A percentile compares a stretch with the other conserved stretches of the same genome.
Conservation (phyloP, 345 rosid genomes). For the Microthlaspi erraticum region DNA sequence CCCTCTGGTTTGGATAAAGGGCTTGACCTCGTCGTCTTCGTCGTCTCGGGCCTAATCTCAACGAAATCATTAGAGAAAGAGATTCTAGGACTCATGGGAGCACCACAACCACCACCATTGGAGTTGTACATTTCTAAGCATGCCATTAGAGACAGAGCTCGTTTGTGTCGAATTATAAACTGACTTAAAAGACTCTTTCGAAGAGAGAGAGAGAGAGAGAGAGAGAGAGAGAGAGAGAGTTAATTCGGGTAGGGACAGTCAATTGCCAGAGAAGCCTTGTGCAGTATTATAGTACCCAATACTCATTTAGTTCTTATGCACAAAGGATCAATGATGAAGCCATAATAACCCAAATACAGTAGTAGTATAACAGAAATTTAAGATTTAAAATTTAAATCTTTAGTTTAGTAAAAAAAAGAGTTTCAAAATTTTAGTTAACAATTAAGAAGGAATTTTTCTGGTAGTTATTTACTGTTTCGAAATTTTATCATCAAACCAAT, state of each 20-base stretch:
- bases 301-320: conserved; percentile 57
- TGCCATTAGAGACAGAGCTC: conserved; percentile 61
- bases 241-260: conserved; percentile 52
- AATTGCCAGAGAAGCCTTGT: conserved; percentile 50
- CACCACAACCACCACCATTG: conserved; percentile 46
- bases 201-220: conserved; percentile 30
- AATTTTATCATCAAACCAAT: conserved; percentile 18
- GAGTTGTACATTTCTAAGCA: conserved; percentile 85
- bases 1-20: conserved; percentile 41
- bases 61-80: conserved; percentile 87
- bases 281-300: conserved; percentile 42
- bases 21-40: conserved; percentile 43
- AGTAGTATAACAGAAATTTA: no score
- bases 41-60: conserved; percentile 63
- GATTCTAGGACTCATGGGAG: conserved; percentile 83
- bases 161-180: conserved; percentile 37
- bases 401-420: neutral
- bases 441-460: no score
- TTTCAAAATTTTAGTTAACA: neutral
- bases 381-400: no score
- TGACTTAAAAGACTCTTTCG: conserved; percentile 14
- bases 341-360: conserved; percentile 21
- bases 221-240: conserved; percentile 29
- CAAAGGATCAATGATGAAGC: conserved; percentile 36
- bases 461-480: conserved; percentile 5